A percentile compares a stretch with the other conserved stretches of the same genome.
Evolutionary conservation across 2,329 filamentous ascomycete genomes (phyloP).

Genomic region (Gnomoniopsis sp.): DNA sequence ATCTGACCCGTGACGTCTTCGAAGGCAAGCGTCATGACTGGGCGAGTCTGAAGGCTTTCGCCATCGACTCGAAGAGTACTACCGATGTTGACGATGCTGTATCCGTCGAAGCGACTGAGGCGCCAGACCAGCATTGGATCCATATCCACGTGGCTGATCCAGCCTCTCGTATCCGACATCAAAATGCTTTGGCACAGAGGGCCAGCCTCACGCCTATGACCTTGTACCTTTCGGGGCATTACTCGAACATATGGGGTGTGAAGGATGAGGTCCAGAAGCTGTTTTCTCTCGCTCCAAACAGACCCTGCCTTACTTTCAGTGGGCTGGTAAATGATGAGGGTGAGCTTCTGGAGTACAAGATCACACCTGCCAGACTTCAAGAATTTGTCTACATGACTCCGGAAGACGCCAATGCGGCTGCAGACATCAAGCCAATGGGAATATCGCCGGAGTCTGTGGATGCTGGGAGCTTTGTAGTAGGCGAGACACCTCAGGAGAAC

Average conservation of each 20-base stretch:
- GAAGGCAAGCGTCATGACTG: constrained; percentile 55
- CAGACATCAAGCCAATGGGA: constrained; percentile 14
- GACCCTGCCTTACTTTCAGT: constrained; percentile 60
- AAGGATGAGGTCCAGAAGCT: constrained; percentile 31
- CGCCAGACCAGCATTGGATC: constrained; percentile 62
- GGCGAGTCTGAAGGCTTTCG: constrained; percentile 60
- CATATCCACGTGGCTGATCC: constrained; percentile 79
- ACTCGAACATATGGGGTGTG: constrained; percentile 51
- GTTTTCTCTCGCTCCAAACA: constrained; percentile 52
- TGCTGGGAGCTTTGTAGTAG: constrained; percentile 31
- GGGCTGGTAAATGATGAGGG: constrained; percentile 52
- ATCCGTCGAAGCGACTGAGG: constrained; percentile 60
- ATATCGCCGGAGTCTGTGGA: background rate
- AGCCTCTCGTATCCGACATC: constrained; percentile 62
- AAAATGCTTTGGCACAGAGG: constrained; percentile 55
- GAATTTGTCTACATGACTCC: constrained; percentile 58
- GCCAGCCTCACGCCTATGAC: constrained; percentile 59
- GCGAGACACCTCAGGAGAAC: constrained; percentile 22
- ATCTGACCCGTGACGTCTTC: constrained; percentile 37
- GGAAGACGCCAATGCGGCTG: constrained; percentile 38
- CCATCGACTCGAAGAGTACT: constrained; percentile 66
- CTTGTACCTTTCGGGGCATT: constrained; percentile 58
- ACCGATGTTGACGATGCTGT: constrained; percentile 77
- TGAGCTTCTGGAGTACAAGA: constrained; percentile 48
- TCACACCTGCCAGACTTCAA: constrained; percentile 51